Evolutionary conservation across 78 protist genomes (phyloP), one percentile per base, ranked within the genome.

Genomic region (Dictyostelium intermedium): DNA sequence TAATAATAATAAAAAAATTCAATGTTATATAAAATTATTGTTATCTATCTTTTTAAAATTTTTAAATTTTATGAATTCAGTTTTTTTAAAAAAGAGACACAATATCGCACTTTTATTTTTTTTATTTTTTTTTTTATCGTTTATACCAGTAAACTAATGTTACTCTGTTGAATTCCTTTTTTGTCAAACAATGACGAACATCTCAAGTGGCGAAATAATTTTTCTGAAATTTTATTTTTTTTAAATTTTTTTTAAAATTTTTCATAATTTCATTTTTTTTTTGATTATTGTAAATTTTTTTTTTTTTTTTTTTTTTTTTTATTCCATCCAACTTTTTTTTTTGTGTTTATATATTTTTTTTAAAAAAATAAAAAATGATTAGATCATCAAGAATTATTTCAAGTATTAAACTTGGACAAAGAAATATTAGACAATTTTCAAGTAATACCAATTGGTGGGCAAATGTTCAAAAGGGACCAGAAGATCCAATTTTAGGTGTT

Each of bases 401-500:
- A 72, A 72, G 16, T 56, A 20, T 56, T 56, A 56, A 56, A 56
- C 20, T 56, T 30, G 25, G 23, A 72, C 25, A 30, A 27, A 72
- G 34, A 16, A 72, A 72, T 18, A 34, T 34, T 34, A 72, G 79
- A 72, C 13, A 32, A 34, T 72, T 34, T 9, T 72, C 79, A 72
- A 30, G 41, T 10, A 61, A 23, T 9, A 86, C 84, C 9, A 25
- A 41, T 77, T 56, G 85, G 60, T 94, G 93, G 94, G 27, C 87
- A 35, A 66, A 94, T 2, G 96, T 94, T 5, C 82, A 79, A 63
- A 94, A 89, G 61, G 96, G 96, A 56, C 96, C 96, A 83, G 95
- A 86, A 84, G 98, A 97, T 74, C 96, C 98, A 84, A 91, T 97
- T 35, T 87, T 97, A n/a, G 98, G 97, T 66, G 94, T 96, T 4